phyloP scores from a whole-genome alignment of 495 filamentous ascomycete species.

The Jackrogersella multiformis region DNA sequence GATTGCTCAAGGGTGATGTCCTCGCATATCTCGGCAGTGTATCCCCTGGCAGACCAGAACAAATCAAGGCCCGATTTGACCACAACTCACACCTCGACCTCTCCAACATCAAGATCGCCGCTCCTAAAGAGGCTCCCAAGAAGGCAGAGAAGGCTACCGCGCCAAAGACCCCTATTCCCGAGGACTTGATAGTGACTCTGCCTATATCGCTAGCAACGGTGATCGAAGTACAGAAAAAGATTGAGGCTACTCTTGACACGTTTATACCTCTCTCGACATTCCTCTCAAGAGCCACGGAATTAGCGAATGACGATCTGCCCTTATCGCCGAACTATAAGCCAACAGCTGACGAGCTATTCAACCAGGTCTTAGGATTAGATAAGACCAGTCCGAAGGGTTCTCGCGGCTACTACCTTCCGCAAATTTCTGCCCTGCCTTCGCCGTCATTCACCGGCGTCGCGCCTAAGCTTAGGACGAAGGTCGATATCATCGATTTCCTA shows the following conservation, averaged over 20 bases:
- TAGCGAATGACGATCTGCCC: conserved; percentile 89
- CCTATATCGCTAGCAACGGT: conserved; percentile 82
- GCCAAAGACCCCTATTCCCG: conserved; percentile 52
- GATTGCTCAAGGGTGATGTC: conserved; percentile 94
- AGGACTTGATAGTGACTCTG: conserved; percentile 67
- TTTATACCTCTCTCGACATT: conserved; percentile 87
- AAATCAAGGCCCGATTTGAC: conserved; percentile 71
- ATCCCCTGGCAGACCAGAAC: conserved; percentile 70
- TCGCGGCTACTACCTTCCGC: conserved; percentile 72
- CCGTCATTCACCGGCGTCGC: conserved; percentile 42
- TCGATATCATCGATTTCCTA: conserved; percentile 84
- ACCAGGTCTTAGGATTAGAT: conserved; percentile 82
- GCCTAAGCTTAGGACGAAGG: conserved; percentile 48
- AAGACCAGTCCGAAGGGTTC: conserved; percentile 54
- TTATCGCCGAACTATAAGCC: conserved; percentile 66
- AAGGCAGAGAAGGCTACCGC: conserved; percentile 56
- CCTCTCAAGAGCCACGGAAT: conserved; percentile 79
- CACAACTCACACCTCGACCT: conserved; percentile 88
- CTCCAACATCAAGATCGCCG: conserved; percentile 87
- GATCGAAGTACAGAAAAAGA: conserved; percentile 77
- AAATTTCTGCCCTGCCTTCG: conserved; percentile 70
- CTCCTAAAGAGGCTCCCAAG: conserved; percentile 63
- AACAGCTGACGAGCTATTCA: conserved; percentile 83
- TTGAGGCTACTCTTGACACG: conserved; percentile 77
- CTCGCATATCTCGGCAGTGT: conserved; percentile 87